Evolutionary conservation across 495 filamentous ascomycete genomes (phyloP), one percentile per base, ranked within the genome.

Genomic region (Aspergillus mulundensis): DNA sequence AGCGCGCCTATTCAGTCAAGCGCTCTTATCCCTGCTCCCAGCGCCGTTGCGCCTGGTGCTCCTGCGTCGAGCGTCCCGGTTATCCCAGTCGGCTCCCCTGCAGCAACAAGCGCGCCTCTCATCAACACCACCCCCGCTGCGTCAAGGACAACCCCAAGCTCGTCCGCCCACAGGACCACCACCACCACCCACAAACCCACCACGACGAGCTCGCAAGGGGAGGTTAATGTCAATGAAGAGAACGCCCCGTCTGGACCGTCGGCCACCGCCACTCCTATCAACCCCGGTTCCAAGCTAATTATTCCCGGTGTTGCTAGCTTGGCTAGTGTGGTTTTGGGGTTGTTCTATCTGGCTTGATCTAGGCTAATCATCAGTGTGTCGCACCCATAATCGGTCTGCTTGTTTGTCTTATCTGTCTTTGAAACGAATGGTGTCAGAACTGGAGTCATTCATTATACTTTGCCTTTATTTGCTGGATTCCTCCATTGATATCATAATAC

Each of bases 251-350:
- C 38, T 18, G 38, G 38, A 2, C 38, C 38, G 15, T 10, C 16
- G n/a, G 3, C 38, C 38, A 40, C 38, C 4, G 38, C 3, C 14
- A 40, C 14, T 18, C 38, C 64, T 50, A 57, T 68, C 56, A 71
- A 56, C 65, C 65, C 65, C 6, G 70, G 70, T n/a, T 53, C 63
- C 16, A 74, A 65, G 61, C 42, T 71, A 40, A 43, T 63, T 20
- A 47, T 68, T 34, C 66, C 70, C 34, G 60, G 61, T 41, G 50
- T 69, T 59, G 64, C 64, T 58, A 54, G 58, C 19, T 40, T 71
- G n/a, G 70, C 66, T 36, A 58, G 65, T 47, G 38, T 71, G 50
- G 64, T 55, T 55, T 19, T 65, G 28, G 62, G 56, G 0, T 42
- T 65, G 53, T n/a, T 65, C 23, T 32, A 57, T 41, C 3, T 65